A percentile compares a stretch with the other conserved stretches of the same genome.
Evolutionary conservation across 352 stramenopile species (phyloP).

Genomic region (Phytophthora idaei): DNA sequence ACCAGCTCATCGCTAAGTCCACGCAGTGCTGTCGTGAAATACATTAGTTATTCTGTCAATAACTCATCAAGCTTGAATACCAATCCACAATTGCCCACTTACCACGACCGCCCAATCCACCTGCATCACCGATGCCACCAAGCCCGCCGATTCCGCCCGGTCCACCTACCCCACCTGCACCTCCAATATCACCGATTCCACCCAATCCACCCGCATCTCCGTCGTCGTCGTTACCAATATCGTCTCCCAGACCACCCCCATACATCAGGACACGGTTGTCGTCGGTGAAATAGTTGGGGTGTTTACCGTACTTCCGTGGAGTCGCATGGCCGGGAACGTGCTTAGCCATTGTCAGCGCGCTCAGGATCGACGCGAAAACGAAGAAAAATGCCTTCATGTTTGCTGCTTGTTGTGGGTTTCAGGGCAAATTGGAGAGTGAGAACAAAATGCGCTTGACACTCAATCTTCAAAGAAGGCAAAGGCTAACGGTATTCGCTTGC

Average conservation of each 20-base stretch:
- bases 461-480: background rate
- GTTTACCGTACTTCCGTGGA: constrained; percentile 3
- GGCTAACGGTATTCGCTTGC: constrained; percentile 3
- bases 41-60: constrained; percentile 5
- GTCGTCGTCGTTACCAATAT: constrained; percentile 2
- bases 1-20: constrained; percentile 14
- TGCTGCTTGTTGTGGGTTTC: background rate
- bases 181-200: constrained; percentile 16
- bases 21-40: constrained; percentile 23
- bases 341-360: constrained; percentile 16
- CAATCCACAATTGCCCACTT: background rate
- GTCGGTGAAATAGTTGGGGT: constrained; percentile 1
- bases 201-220: constrained; percentile 9
- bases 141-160: background rate
- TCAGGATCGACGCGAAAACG: constrained; percentile 11
- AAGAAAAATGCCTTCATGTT: constrained; percentile 31
- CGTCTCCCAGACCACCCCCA: background rate
- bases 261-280: constrained; percentile 14
- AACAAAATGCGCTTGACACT: background rate
- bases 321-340: constrained; percentile 8
- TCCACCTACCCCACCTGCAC: constrained; percentile 5
- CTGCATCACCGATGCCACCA: constrained; percentile 6
- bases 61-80: background rate
- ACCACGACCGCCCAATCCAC: constrained; percentile 15
- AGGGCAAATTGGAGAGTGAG: constrained; percentile 23